phyloP scores from a whole-genome alignment of 257 asterid genomes.

The Sherardia arvensis region DNA sequence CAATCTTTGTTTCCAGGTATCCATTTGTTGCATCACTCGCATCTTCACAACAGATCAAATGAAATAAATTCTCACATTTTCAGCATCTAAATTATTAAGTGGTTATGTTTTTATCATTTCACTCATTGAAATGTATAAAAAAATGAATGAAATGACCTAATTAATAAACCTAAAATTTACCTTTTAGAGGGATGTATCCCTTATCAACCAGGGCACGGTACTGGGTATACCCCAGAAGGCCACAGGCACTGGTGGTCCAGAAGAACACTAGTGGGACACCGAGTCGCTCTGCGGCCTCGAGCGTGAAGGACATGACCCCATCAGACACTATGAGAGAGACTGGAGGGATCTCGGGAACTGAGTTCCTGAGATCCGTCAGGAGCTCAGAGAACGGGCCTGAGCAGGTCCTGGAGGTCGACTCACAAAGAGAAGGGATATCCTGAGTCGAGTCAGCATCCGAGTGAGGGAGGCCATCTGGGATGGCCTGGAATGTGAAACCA shows the following conservation, averaged over 20 bases:
- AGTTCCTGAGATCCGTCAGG: slow-evolving; percentile 18
- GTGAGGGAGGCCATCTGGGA: slow-evolving; percentile 25
- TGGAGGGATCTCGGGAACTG: slow-evolving; percentile 24
- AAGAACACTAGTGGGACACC: slow-evolving; percentile 41
- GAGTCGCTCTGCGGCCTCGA: slow-evolving; percentile 40
- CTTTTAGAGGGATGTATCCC: slow-evolving; percentile 41
- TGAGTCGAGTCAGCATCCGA: slow-evolving; percentile 23
- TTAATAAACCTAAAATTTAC: too few relatives aligned
- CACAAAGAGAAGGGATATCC: slow-evolving; percentile 31
- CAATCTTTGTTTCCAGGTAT: slow-evolving; percentile 22
- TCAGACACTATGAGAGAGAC: slow-evolving; percentile 47
- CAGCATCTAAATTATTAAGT: too few relatives aligned
- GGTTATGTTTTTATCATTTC: too few relatives aligned
- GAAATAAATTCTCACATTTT: too few relatives aligned
- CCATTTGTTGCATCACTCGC: slow-evolving; percentile 33
- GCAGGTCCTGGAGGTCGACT: slow-evolving; percentile 35
- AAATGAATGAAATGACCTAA: too few relatives aligned
- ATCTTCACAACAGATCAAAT: slow-evolving; percentile 19
- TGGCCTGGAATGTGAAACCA: slow-evolving; percentile 14
- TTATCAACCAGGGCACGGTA: slow-evolving; percentile 23
- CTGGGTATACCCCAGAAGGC: slow-evolving; percentile 31
- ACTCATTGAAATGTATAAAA: too few relatives aligned
- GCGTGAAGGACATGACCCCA: slow-evolving; percentile 41
- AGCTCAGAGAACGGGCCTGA: slow-evolving; percentile 37
- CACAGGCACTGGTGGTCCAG: slow-evolving; percentile 56